Evolutionary conservation across 2,329 filamentous ascomycete species (phyloP).

Genomic region (Metarhizium rileyi): DNA sequence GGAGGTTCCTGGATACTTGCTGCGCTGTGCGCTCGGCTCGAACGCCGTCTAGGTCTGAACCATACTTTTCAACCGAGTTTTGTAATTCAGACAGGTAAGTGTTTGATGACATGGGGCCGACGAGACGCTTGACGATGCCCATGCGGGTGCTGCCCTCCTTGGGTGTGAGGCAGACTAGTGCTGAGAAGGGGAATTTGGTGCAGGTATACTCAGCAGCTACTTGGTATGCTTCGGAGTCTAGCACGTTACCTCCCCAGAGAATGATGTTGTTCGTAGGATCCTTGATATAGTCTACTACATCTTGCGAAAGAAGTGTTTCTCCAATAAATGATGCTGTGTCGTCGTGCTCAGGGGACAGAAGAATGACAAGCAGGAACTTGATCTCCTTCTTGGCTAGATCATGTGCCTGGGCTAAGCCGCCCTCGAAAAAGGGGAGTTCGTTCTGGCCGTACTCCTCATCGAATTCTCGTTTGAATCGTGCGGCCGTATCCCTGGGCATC

Average conservation of each 20-base stretch:
- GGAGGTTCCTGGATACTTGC: slow-evolving; percentile 67
- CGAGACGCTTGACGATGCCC: slow-evolving; percentile 75
- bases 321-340: slow-evolving; percentile 75
- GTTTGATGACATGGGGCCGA: slow-evolving; percentile 58
- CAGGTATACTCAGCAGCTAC: slow-evolving; percentile 79
- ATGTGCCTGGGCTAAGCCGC: slow-evolving; percentile 83
- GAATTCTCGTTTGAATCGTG: slow-evolving; percentile 83
- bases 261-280: slow-evolving; percentile 70
- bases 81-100: slow-evolving; percentile 71
- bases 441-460: slow-evolving; percentile 81
- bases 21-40: slow-evolving; percentile 72
- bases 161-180: slow-evolving; percentile 78
- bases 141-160: slow-evolving; percentile 77
- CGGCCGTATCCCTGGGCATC: slow-evolving; percentile 77
- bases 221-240: slow-evolving; percentile 90
- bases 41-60: slow-evolving; percentile 62
- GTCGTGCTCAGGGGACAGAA: slow-evolving; percentile 89
- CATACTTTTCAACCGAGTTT: slow-evolving; percentile 63
- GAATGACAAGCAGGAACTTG: slow-evolving; percentile 80
- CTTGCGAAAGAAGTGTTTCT: slow-evolving; percentile 68
- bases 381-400: slow-evolving; percentile 84
- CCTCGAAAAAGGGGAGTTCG: slow-evolving; percentile 69
- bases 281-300: slow-evolving; percentile 65
- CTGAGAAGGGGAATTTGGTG: slow-evolving; percentile 87
- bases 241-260: slow-evolving; percentile 86